Conservation (phyloP, 2,329 filamentous ascomycete genomes). For the Exserohilum rostratum region DNA sequence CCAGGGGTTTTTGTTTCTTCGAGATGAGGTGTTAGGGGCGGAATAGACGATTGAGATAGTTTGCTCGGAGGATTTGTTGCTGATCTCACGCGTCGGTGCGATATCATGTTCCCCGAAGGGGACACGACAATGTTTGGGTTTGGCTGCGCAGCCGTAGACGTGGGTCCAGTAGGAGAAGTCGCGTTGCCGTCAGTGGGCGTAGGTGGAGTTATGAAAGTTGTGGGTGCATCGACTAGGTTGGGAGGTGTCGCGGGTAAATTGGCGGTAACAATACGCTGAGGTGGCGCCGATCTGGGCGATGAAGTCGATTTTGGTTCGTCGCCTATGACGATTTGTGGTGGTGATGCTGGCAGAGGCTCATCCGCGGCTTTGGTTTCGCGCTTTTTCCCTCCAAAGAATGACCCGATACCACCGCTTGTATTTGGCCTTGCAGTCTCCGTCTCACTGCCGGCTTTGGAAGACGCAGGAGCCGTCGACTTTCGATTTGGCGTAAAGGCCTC, state of each 20-base stretch:
- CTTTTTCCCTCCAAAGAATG: conserved; percentile 51
- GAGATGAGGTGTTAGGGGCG: conserved; percentile 74
- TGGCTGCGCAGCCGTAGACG: conserved; percentile 44
- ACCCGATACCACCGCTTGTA: conserved; percentile 51
- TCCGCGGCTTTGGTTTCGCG: conserved; percentile 40
- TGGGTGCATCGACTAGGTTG: conserved; percentile 53
- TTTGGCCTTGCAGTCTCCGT: conserved; percentile 51
- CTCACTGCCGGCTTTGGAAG: conserved; percentile 36
- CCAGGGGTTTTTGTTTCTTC: conserved; percentile 70
- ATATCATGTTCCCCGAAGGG: conserved; percentile 73
- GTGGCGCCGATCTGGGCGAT: conserved; percentile 30
- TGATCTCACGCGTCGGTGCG: conserved; percentile 69
- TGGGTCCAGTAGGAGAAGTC: conserved; percentile 40
- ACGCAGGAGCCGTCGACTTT: conserved; percentile 26
- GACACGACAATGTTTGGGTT: conserved; percentile 63
- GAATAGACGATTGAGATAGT: conserved; percentile 72
- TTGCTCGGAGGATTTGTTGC: conserved; percentile 74
- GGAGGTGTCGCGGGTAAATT: conserved; percentile 51
- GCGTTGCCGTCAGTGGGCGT: conserved; percentile 61
- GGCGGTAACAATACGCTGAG: conserved; percentile 47
- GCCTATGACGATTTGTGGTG: conserved; percentile 38
- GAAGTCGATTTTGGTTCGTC: conserved; percentile 41
- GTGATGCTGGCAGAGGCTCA: conserved; percentile 34
- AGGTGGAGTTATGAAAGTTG: conserved; percentile 68
- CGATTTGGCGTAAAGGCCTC: conserved; percentile 66